Base-by-base conservation (phyloP, 202 grass and related monocot genomes). In the Hordeum pubiflorum region DNA sequence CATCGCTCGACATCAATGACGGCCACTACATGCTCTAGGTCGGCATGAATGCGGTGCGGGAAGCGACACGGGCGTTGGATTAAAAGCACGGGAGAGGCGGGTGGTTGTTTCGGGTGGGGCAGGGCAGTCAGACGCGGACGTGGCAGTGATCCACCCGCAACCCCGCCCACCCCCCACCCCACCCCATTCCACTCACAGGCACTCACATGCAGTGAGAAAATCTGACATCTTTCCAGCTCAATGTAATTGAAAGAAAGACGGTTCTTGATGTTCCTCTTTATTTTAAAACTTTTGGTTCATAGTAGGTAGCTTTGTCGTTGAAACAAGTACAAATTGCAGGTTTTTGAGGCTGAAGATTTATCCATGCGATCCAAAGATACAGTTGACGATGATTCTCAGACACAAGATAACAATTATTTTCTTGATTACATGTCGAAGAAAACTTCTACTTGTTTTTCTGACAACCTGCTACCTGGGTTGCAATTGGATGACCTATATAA, bases 401-500 rank as follows among this genome's bases (percentile, higher is more conserved):
- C 60, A 71, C 81, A 81, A 81, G 78, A 82, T 85, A 69, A 12
- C 22, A 58, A 77, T 78, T 56, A 58, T 37, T 69, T 69, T 69
- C 55, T 74, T 83, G 86, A 75, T 21, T 69, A 56, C 29, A 85
- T 82, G 50, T 84, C 63, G 10, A 65, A 81, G 71, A 59, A 46
- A 41, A 46, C 64, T 65, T 37, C 69, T 48, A 66, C 13, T 59
- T 31, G 66, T 84, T 54, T 63, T 54, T 60, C 68, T 54, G 79
- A 86, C 54, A 67, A 86, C 26, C 66, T 82, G 40, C 58, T 89
- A 43, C 73, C 36, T 77, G 83, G 76, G 55, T 75, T 88, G 66
- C 79, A 88, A 81, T 82, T 89, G 69, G 79, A 82, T 78, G 84
- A 91, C 71, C 77, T 98, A 55, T 98, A 98, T 86, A 91, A 93